Conservation (phyloP, 1,139 yeast species). For the Eremothecium sinecaudum region DNA sequence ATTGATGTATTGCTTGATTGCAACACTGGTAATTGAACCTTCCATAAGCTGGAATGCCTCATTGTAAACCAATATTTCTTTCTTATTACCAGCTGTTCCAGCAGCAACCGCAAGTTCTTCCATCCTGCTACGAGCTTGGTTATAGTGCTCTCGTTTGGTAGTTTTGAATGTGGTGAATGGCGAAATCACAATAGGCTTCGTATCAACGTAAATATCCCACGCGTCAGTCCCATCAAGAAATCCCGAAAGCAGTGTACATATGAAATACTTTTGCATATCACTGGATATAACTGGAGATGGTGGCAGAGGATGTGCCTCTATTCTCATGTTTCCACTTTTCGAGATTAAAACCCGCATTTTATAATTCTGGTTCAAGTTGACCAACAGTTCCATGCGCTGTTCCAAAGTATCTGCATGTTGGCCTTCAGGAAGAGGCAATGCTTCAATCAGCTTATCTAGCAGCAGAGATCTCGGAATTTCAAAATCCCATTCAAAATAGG, state of each 20-base stretch:
- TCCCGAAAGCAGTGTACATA: constrained; percentile 20
- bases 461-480: constrained; percentile 39
- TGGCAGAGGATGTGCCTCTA: constrained; percentile 42
- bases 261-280: constrained; percentile 21
- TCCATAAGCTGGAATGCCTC: constrained; percentile 57
- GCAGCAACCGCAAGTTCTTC: constrained; percentile 32
- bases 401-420: constrained; percentile 24
- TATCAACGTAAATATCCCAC: constrained; percentile 59
- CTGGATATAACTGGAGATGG: constrained; percentile 28
- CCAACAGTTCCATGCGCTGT: constrained; percentile 14
- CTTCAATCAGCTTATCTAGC: constrained; percentile 39
- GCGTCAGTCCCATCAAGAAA: constrained; percentile 25
- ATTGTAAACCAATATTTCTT: constrained; percentile 69
- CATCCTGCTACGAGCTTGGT: constrained; percentile 46
- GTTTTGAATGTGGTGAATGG: constrained; percentile 89
- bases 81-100: constrained; percentile 27
- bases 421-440: constrained; percentile 21
- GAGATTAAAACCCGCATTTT: constrained; percentile 51
- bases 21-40: constrained; percentile 79
- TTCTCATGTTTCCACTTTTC: constrained; percentile 39
- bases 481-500: constrained; percentile 45
- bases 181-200: constrained; percentile 44
- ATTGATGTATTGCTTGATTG: constrained; percentile 39
- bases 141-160: constrained; percentile 58
- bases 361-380: constrained; percentile 34